These are phyloP conservation scores for Rhodotorula paludigena DNA, from an alignment of 768 basidiomycete genomes.

Conservation along the genomic window DNA sequence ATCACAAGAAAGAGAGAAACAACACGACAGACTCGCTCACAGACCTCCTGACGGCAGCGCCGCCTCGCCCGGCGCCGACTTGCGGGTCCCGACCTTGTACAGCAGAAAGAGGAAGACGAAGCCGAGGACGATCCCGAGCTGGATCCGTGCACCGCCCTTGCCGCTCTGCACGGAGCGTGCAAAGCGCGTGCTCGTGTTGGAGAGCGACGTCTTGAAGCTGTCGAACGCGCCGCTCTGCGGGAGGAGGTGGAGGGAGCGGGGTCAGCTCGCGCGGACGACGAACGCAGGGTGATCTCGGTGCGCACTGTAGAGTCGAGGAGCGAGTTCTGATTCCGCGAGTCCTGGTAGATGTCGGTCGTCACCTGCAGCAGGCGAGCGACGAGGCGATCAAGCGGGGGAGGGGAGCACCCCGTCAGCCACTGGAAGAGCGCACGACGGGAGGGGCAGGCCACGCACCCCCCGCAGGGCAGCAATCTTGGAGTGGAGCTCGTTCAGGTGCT, in stretches of 20 bases:
- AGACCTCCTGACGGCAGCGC: background rate
- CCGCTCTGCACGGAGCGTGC: conserved; percentile 19
- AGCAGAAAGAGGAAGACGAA: conserved; percentile 29
- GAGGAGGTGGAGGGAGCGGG: background rate
- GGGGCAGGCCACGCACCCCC: conserved; percentile 33
- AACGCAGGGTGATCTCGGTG: background rate
- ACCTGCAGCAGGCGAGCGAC: conserved; percentile 22
- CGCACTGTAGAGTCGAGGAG: conserved; percentile 34
- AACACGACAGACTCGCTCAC: background rate
- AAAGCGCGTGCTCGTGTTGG: conserved; percentile 30
- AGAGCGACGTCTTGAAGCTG: conserved; percentile 34
- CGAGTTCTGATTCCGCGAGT: conserved; percentile 39
- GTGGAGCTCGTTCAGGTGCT: conserved; percentile 42
- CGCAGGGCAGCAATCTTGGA: conserved; percentile 42
- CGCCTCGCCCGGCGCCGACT: background rate
- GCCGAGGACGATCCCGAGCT: conserved; percentile 25
- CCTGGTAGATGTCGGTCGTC: conserved; percentile 43
- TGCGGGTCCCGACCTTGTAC: conserved; percentile 16
- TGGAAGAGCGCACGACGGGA: background rate
- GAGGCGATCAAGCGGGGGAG: background rate
- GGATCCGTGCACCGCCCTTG: background rate
- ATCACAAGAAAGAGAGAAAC: background rate
- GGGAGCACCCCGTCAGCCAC: background rate
- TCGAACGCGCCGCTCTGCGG: conserved; percentile 35
- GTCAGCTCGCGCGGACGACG: background rate